Conservation (phyloP, 257 asterid genomes). For the Ajuga chamaepitys region DNA sequence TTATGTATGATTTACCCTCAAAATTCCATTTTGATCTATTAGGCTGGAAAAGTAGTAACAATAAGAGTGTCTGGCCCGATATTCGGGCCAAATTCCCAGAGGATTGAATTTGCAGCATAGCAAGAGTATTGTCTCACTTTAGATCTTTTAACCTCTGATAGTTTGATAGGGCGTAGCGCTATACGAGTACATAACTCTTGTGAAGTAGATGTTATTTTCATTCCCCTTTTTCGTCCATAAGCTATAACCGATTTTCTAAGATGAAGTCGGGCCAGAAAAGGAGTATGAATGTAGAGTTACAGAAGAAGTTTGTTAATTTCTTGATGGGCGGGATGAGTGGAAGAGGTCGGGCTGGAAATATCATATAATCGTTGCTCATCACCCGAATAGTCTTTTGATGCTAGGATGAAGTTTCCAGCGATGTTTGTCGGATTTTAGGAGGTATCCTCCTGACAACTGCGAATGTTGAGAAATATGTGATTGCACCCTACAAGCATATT, state of each 20-base stretch:
- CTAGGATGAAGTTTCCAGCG: constrained; percentile 89
- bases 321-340: constrained; percentile 69
- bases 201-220: constrained; percentile 84
- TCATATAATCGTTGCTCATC: constrained; percentile 90
- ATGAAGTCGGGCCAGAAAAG: constrained; percentile 33
- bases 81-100: constrained; percentile 55
- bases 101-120: constrained; percentile 94
- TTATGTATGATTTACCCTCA: constrained; percentile 82
- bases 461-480: constrained; percentile 74
- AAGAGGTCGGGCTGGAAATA: constrained; percentile 68
- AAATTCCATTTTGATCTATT: constrained; percentile 67
- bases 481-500: too few species aligned
- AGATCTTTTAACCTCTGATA: constrained; percentile 68
- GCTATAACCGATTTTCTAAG: constrained; percentile 72
- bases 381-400: constrained; percentile 85
- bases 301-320: constrained; percentile 61
- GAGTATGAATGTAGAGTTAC: constrained; percentile 45
- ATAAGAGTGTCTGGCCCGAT: constrained; percentile 70
- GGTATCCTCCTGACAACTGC: constrained; percentile 88
- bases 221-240: constrained; percentile 77
- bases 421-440: constrained; percentile 78
- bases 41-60: constrained; percentile 61
- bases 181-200: constrained; percentile 57
- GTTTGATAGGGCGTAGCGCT: constrained; percentile 43
- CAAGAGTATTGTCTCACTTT: constrained; percentile 83